Base-by-base conservation (phyloP, 2,329 filamentous ascomycete species). In the Drechslera avenae region DNA sequence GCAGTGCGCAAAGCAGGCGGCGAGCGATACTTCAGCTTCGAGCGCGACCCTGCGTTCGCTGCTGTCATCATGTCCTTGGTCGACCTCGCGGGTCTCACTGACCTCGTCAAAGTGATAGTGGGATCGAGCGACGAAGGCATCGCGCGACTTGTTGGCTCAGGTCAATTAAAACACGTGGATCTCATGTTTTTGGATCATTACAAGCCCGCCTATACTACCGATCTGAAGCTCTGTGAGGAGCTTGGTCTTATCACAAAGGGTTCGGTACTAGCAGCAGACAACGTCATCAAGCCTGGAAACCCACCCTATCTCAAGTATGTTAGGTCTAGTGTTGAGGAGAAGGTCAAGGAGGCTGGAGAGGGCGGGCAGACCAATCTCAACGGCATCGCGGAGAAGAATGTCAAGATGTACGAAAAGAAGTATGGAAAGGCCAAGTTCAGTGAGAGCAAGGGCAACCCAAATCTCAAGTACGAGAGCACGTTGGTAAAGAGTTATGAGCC, bases 151-250 rank as follows among this genome's bases (percentile, higher is more conserved):
- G 78, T 85, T 55, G 63, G 74, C 1, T 70, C 77, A 3, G 84
- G 84, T 0, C 63, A 68, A 4, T 68, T 91, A 18, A 72, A 77
- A 18, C 78, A 81, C 37, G 83, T 91, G 52, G 88, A 91, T 61
- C 74, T 92, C 32, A 77, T 91, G 71, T 93, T 94, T 71, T 75
- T 94, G 30, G 90, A 94, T 64, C 90, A 94, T 71, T 87, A 87
- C 73, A 92, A 93, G 72, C 86, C 87, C 0, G 83, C 86, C 0
- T 94, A 93, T 68, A 83, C 82, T 1, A 80, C 83, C 0, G 90
- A 94, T 62, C 73, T 93, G 54, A 91, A 91, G 74, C 79, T 91
- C 0, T 90, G 86, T 67, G 90, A 94, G 74, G 80, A 88, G 32
- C 75, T 92, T 4, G 81, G 80, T 0, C 69, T 93, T 30, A 77